phyloP scores from a whole-genome alignment of 179 eudicot species.

The Spergularia azorica region DNA sequence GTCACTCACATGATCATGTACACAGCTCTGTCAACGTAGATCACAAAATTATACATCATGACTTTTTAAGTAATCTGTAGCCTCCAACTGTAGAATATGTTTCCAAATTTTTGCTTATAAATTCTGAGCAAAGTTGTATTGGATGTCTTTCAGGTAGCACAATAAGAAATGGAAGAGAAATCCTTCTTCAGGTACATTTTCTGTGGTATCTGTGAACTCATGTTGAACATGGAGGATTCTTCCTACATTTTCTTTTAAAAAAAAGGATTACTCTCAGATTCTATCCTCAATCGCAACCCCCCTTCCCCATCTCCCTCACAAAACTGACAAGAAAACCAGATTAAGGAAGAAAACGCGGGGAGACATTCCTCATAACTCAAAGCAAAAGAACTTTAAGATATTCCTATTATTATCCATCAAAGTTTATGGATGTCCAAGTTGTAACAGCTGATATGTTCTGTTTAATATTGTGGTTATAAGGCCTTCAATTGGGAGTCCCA shows the following conservation, averaged over 20 bases:
- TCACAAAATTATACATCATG: no score
- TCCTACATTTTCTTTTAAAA: background rate
- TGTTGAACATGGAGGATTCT: background rate
- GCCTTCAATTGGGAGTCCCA: constrained; percentile 97
- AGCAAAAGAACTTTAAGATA: background rate
- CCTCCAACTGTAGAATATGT: no score
- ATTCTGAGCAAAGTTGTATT: background rate
- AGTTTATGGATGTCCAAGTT: background rate
- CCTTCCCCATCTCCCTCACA: background rate
- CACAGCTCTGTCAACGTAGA: no score
- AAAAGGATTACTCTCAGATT: background rate
- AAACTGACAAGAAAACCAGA: background rate
- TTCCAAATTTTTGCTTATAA: background rate
- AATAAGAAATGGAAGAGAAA: constrained; percentile 66
- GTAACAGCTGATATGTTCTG: background rate
- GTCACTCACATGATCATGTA: no score
- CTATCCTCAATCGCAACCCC: background rate
- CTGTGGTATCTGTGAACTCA: no score
- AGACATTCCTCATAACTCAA: background rate
- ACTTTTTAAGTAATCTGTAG: no score
- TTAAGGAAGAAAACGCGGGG: background rate
- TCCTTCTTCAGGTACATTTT: constrained; percentile 66
- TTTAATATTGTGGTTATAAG: constrained; percentile 36
- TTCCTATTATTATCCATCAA: background rate
- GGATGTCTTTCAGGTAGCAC: constrained; percentile 40